Evolutionary conservation across 2,329 filamentous ascomycete species (phyloP).

Genomic region (Colletotrichum agaves): DNA sequence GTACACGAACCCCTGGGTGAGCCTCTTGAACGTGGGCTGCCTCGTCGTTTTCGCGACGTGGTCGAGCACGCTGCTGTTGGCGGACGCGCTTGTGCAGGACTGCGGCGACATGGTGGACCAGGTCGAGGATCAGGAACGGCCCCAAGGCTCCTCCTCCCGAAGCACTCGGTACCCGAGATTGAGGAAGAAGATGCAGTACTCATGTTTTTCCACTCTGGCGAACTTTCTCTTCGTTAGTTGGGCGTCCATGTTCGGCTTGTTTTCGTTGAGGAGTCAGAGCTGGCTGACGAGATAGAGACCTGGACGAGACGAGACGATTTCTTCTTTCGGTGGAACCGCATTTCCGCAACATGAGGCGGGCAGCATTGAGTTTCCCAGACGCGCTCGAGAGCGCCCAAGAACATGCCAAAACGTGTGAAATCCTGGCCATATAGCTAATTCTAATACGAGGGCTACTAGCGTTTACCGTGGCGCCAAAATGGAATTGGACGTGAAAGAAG

Average conservation of each 20-base stretch:
- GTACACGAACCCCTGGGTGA: constrained; percentile 8
- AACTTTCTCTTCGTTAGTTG: constrained; percentile 25
- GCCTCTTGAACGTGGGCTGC: constrained; percentile 8
- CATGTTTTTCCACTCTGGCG: constrained; percentile 12
- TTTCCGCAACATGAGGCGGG: too few species aligned
- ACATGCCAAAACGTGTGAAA: too few species aligned
- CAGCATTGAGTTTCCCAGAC: too few species aligned
- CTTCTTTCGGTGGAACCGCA: too few species aligned
- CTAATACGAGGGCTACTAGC: not conserved
- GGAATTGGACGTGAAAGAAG: too few species aligned
- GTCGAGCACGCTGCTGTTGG: constrained; percentile 11
- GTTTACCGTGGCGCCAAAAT: too few species aligned
- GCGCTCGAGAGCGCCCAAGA: too few species aligned
- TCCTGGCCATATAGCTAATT: too few species aligned
- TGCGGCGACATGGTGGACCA: not conserved
- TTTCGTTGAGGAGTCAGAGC: constrained; percentile 4
- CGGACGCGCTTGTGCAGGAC: not conserved
- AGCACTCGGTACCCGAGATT: not conserved
- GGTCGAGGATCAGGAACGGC: too few species aligned
- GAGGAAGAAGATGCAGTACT: constrained; percentile 19
- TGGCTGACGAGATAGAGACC: constrained; percentile 13
- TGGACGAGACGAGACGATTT: too few species aligned
- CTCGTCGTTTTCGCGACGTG: constrained; percentile 22
- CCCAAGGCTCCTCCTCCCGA: too few species aligned
- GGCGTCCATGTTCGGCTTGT: constrained; percentile 5